Evolutionary conservation across 2,329 filamentous ascomycete genomes (phyloP), one percentile per base, ranked within the genome.

Genomic region (Fragosphaeria purpurea): DNA sequence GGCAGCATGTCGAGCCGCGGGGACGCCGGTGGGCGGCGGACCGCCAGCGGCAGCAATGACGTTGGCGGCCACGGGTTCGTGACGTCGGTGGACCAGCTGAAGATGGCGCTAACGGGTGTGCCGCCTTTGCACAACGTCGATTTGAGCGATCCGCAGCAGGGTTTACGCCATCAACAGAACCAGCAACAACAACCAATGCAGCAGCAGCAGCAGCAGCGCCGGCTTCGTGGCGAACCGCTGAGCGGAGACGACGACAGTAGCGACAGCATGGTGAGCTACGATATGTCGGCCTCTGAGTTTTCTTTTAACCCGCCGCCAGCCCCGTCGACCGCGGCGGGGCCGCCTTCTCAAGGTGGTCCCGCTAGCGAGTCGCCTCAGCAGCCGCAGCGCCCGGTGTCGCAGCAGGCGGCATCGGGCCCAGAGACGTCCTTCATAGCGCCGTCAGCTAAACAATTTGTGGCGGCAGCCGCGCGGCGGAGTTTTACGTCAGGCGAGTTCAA

Each of bases 221-320:
- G 4, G 11, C 7, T n/a, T 22, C 22, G n/a, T 10, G 41, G 32
- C 5, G 30, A 12, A 7, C 13, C 13, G 34, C 62, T 63, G n/a
- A 70, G 72, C 22, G 72, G 75, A 47, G 78, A 77, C 52, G 71
- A 73, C 56, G 76, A 72, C 49, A 80, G 73, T 60, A 75, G 71
- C 51, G 84, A 88, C 49, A 86, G 82, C 63, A 77, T 88, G 71
- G 76, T 84, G 55, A 86, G 82, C 67, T 85, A 82, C 56, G 83
- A 86, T 51, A 75, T 79, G 56, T 77, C 77, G 43, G 72, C 78
- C n/a, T 85, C 82, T 6, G 83, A 87, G 60, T 67, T 80, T 22
- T 84, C 79, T 40, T 82, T 79, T 62, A 80, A 78, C 59, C 72
- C 68, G 58, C 44, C 50, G 3, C 46, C 22, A 22, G 22, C 22